Evolutionary conservation across 768 basidiomycete species (phyloP).

Genomic region (Pleurotus platypus): DNA sequence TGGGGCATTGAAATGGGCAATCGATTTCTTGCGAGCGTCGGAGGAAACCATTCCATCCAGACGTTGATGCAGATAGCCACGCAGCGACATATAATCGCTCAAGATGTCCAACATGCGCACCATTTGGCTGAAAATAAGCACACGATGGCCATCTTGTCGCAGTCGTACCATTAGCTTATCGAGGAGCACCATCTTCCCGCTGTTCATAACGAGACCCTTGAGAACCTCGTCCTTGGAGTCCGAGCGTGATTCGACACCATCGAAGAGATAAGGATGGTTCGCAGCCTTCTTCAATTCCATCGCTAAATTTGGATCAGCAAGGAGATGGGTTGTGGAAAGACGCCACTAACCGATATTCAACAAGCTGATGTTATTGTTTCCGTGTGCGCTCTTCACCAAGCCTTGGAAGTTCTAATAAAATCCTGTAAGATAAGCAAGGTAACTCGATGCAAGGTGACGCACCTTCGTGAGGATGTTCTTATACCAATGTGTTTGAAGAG

Average conservation of each 20-base stretch:
- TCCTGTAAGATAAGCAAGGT: background rate
- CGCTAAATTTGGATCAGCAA: conserved; percentile 39
- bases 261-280: conserved; percentile 97
- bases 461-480: conserved; percentile 97
- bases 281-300: conserved; percentile 99
- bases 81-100: conserved; percentile 90
- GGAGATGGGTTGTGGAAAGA: background rate
- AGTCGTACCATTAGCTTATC: conserved; percentile 94
- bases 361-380: conserved; percentile 87
- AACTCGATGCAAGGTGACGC: background rate
- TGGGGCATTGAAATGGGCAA: conserved; percentile 94
- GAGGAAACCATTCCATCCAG: conserved; percentile 95
- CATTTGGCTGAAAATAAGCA: conserved; percentile 99
- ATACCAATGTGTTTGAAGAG: conserved; percentile 96
- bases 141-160: conserved; percentile 90
- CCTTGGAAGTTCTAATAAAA: conserved; percentile 81
- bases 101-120: conserved; percentile 98
- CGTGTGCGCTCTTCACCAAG: conserved; percentile 84
- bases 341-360: conserved; percentile 79
- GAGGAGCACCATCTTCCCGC: conserved; percentile 96
- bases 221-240: conserved; percentile 76
- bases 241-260: conserved; percentile 77
- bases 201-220: conserved; percentile 97
- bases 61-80: conserved; percentile 91
- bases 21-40: conserved; percentile 90